Base-by-base conservation (phyloP, 495 filamentous ascomycete species). In the Daldinia vernicosa region DNA sequence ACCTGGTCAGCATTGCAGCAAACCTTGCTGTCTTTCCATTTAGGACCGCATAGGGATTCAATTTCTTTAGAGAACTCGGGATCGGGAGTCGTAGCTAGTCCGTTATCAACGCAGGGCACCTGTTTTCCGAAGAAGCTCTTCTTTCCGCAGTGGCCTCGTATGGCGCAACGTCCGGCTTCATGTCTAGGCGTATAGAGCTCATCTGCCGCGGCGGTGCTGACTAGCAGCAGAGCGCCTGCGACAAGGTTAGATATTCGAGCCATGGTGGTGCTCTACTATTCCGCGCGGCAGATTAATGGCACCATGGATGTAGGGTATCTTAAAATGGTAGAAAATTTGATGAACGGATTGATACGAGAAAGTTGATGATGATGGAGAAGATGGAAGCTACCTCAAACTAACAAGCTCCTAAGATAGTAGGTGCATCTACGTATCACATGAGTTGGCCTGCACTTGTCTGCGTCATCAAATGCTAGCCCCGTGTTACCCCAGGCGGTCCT, bases 91-190 rank as follows among this genome's bases (percentile, higher is more conserved):
- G 89, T 83, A 50, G 95, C 96, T 40, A 89, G 83, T 19, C 83
- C 93, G 79, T 99, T 99, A 80, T 98, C 95, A n/a, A 93, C 88
- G 75, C 94, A 98, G 7, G 95, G 95, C 60, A 99, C 84, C 73
- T 97, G 87, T 53, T 89, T 87, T 17, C 93, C 93, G 75, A 97
- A 98, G 72, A 95, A 89, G 43, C 89, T 90, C 79, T 95, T 89
- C 76, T 91, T 93, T 6, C 95, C 95, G 76, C 95, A 99, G 66
- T 96, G 88, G 5, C 94, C 94, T 27, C 94, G 89, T 57, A 99
- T 90, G 0, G 95, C 92, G 81, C 95, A 99, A 69, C 95, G 88
- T 12, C 95, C 96, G 54, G 88, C 83, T 82, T 97, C 94, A 72
- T 98, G 96, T 71, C 89, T 91, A 30, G 84, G 82, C 0, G 86